Evolutionary conservation across 106 monocot genomes (phyloP).

Genomic region (Chionographis japonica): DNA sequence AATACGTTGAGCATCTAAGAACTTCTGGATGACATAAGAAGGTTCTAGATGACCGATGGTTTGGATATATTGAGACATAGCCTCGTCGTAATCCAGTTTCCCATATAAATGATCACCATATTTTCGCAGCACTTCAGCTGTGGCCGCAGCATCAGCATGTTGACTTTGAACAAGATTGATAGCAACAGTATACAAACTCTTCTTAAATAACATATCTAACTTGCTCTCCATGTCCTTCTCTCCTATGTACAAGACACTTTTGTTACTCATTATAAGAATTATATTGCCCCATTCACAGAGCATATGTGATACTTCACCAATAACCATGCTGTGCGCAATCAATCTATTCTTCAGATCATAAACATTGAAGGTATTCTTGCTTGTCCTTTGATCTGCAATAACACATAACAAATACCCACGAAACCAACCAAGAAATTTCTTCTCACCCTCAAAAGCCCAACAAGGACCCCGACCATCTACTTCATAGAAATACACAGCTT

Average conservation of each 20-base stretch:
- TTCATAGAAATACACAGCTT: conserved; percentile 98
- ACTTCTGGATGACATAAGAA: conserved; percentile 98
- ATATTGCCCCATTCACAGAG: conserved; percentile 93
- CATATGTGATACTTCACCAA: conserved; percentile 89
- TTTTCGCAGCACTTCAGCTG: conserved; percentile 92
- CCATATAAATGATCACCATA: conserved; percentile 96
- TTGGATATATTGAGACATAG: conserved; percentile 91
- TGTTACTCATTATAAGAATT: conserved; percentile 79
- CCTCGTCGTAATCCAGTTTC: conserved; percentile 91
- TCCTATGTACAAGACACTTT: conserved; percentile 69
- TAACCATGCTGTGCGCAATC: conserved; percentile 81
- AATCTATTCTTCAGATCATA: conserved; percentile 93
- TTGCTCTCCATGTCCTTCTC: conserved; percentile 99
- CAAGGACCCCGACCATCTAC: conserved; percentile 93
- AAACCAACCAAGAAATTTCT: conserved; percentile 94
- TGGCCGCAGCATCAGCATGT: conserved; percentile 89
- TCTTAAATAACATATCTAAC: conserved; percentile 96
- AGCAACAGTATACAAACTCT: conserved; percentile 92
- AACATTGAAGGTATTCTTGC: conserved; percentile 66
- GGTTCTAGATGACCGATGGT: conserved; percentile 96
- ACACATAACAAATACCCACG: conserved; percentile 89
- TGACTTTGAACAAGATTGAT: conserved; percentile 96
- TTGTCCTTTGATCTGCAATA: conserved; percentile 57
- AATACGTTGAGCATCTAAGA: conserved; percentile 92
- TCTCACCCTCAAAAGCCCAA: conserved; percentile 98